phyloP scores from a whole-genome alignment of 371 early-diverging fungal genomes.

The Zychaea mexicana region DNA sequence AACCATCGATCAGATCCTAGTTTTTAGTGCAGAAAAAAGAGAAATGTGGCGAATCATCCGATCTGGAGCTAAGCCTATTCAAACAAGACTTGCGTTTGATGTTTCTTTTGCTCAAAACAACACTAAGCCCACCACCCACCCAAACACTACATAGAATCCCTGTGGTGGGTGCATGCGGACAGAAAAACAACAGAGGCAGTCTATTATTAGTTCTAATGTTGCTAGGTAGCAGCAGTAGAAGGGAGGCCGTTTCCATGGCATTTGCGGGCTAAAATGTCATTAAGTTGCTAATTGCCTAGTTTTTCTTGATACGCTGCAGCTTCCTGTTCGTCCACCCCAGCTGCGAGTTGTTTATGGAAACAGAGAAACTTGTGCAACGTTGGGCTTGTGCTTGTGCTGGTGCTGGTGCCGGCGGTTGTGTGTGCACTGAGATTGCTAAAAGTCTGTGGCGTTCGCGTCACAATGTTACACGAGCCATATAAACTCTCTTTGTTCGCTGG shows the following conservation, averaged over 20 bases:
- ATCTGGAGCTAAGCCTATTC: background rate
- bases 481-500: constrained; percentile 3
- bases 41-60: background rate
- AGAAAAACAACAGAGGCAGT: too few relatives aligned
- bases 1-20: too few relatives aligned
- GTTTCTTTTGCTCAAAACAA: background rate
- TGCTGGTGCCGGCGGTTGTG: too few relatives aligned
- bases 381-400: background rate
- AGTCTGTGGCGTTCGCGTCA: background rate
- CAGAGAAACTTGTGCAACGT: background rate
- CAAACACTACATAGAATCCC: too few relatives aligned
- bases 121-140: too few relatives aligned
- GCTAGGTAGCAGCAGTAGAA: too few relatives aligned
- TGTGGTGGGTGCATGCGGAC: too few relatives aligned
- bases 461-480: constrained; percentile 1
- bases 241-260: too few relatives aligned
- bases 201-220: too few relatives aligned
- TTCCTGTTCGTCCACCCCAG: background rate
- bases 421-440: too few relatives aligned
- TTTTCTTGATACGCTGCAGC: background rate
- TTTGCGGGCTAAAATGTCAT: background rate
- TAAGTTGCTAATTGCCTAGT: background rate
- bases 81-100: background rate
- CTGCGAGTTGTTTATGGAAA: too few relatives aligned
- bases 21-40: background rate